Evolutionary conservation across 23 red algal genomes (phyloP).

Genomic region (Cyanidioschyzon merolae): DNA sequence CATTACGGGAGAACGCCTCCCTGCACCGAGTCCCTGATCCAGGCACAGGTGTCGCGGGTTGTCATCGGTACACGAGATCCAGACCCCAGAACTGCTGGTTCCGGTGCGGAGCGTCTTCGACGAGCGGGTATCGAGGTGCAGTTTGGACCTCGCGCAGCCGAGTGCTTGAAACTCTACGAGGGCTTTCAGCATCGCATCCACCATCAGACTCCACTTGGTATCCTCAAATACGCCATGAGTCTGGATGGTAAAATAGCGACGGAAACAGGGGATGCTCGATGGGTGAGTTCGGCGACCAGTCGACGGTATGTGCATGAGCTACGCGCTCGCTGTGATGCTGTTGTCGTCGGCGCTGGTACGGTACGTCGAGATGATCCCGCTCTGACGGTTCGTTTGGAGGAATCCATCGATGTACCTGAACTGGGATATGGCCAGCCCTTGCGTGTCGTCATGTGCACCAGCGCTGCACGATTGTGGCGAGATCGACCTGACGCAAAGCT

Average conservation of each 20-base stretch:
- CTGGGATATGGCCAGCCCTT: constrained; percentile 24
- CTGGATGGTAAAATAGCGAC: constrained; percentile 83
- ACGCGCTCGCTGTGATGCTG: constrained; percentile 53
- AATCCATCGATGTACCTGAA: background rate
- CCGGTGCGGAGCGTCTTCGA: constrained; percentile 37
- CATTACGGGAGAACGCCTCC: constrained; percentile 81
- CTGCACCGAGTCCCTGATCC: constrained; percentile 50
- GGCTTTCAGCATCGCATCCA: constrained; percentile 39
- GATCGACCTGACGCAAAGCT: constrained; percentile 20
- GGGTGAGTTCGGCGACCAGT: constrained; percentile 47
- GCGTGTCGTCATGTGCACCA: constrained; percentile 42
- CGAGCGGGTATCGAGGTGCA: constrained; percentile 41
- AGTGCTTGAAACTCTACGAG: constrained; percentile 42
- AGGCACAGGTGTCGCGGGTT: constrained; percentile 41
- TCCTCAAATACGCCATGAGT: constrained; percentile 92
- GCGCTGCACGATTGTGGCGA: constrained; percentile 5
- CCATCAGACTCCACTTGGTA: constrained; percentile 31
- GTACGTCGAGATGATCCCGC: constrained; percentile 58
- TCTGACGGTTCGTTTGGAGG: constrained; percentile 49
- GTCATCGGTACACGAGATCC: constrained; percentile 72
- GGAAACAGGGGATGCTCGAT: constrained; percentile 45
- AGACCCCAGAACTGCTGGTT: constrained; percentile 53
- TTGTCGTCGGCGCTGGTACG: constrained; percentile 71
- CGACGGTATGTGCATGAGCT: constrained; percentile 46
- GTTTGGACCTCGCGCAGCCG: constrained; percentile 26